Conservation (phyloP, 2,329 filamentous ascomycete genomes). For the Rhynchosporium secalis region DNA sequence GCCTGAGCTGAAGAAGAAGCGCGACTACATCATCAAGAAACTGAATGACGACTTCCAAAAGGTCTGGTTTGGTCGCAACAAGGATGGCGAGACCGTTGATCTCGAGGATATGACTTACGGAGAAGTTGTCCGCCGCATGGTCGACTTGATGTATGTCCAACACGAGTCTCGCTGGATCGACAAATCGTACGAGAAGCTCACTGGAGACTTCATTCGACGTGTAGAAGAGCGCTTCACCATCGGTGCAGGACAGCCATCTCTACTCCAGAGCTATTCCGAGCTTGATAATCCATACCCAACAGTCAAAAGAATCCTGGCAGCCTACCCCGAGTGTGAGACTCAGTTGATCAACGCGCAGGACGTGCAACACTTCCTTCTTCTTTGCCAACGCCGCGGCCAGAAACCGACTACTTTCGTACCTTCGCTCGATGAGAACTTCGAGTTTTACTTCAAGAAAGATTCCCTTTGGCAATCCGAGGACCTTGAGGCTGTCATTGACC, state of each 20-base stretch:
- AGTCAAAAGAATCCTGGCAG: constrained; percentile 74
- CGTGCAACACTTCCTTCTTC: constrained; percentile 91
- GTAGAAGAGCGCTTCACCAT: constrained; percentile 93
- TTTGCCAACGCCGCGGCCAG: constrained; percentile 88
- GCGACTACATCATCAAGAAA: constrained; percentile 90
- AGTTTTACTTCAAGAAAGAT: constrained; percentile 99
- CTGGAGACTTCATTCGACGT: constrained; percentile 93
- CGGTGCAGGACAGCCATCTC: constrained; percentile 68
- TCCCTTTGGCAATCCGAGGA: constrained; percentile 99
- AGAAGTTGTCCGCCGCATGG: constrained; percentile 82
- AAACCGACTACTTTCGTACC: constrained; percentile 98
- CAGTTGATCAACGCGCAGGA: constrained; percentile 98
- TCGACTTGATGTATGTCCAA: constrained; percentile 88
- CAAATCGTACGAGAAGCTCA: constrained; percentile 75
- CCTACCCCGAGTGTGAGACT: constrained; percentile 81
- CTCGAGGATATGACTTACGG: constrained; percentile 95
- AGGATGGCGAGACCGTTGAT: constrained; percentile 76
- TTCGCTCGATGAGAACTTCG: constrained; percentile 92
- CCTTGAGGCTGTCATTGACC: constrained; percentile 88
- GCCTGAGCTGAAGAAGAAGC: constrained; percentile 82
- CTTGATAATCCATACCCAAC: constrained; percentile 78
- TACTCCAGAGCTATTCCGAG: constrained; percentile 87
- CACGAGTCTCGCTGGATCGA: constrained; percentile 93
- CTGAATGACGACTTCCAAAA: constrained; percentile 96
- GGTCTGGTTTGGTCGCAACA: constrained; percentile 92